Conservation (phyloP, 495 filamentous ascomycete species). For the Penicillium macrosclerotiorum region DNA sequence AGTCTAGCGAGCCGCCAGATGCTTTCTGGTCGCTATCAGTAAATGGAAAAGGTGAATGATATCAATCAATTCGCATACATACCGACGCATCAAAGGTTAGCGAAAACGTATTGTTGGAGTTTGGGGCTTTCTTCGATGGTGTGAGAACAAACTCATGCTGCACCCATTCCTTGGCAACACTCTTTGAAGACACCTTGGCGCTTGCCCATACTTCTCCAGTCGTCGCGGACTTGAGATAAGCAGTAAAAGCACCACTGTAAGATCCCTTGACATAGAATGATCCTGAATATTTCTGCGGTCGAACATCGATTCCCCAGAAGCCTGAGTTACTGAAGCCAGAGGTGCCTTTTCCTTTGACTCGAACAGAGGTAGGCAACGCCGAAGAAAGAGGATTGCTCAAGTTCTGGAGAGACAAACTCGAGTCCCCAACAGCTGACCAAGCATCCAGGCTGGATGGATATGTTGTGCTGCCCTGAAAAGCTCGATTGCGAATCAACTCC, state of each 20-base stretch:
- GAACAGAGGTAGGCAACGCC: constrained; percentile 60
- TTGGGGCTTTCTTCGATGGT: constrained; percentile 43
- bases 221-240: constrained; percentile 25
- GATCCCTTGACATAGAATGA: constrained; percentile 57
- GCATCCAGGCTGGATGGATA: constrained; percentile 46
- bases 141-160: constrained; percentile 36
- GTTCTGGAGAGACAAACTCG: constrained; percentile 51
- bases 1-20: constrained; percentile 54
- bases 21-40: constrained; percentile 26
- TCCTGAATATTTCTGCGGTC: constrained; percentile 48
- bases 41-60: neutral
- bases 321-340: constrained; percentile 59
- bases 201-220: constrained; percentile 32
- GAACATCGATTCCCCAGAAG: constrained; percentile 63
- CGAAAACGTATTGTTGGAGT: constrained; percentile 62
- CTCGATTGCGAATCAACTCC: constrained; percentile 69
- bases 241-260: constrained; percentile 30
- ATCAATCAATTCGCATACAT: constrained; percentile 4
- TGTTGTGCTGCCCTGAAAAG: constrained; percentile 58
- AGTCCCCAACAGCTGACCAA: constrained; percentile 54
- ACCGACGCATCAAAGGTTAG: constrained; percentile 56
- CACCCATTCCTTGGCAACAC: constrained; percentile 24
- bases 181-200: constrained; percentile 25
- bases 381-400: constrained; percentile 54
- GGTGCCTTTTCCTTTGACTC: constrained; percentile 45